Base-by-base conservation (phyloP, 2,329 filamentous ascomycete genomes). In the Verruconis gallopava region DNA sequence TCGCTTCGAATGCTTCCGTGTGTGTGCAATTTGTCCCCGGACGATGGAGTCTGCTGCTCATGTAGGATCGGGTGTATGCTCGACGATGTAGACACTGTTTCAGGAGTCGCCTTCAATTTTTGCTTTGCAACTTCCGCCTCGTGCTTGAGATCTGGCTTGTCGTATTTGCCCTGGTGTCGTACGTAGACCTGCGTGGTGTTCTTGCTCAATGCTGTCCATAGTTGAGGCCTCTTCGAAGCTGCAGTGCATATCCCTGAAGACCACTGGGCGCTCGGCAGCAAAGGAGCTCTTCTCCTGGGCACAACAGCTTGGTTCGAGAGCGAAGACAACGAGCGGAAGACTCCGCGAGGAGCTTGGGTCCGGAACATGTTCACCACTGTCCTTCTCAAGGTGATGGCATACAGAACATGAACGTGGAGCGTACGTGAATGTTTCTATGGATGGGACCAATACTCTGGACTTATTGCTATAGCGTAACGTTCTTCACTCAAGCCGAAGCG, bases 41-140 rank as follows among this genome's bases (percentile, higher is more conserved):
- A 30, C n/a, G 25, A 30, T 30, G 6, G 9, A 9, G 45, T 4
- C 48, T 51, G 13, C 55, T 61, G 21, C 65, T 53, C 62, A 4
- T 53, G 51, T 13, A 61, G 53, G 13, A 67, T 44, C 1, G 61
- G 59, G 45, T 65, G 64, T 3, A 56, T 59, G 3, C 58, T 55
- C 11, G 80, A 86, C 33, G 66, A 67, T 17, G 61, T 60, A 0
- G 77, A 73, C 0, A 86, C 80, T 4, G 63, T 57, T 30, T 73
- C 72, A 0, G 81, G 81, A 20, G 73, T 60, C 2, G 73, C 53
- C 44, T 73, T 55, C n/a, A 86, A 61, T 53, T 71, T 71, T 54
- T 73, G 55, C 37, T 76, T 51, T 11, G 60, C 68, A 5, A 75
- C 51, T 48, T 69, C 63, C 37, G 68, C 66, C 55, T 83, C 79